Evolutionary conservation across 768 basidiomycete genomes (phyloP).

Genomic region (Tylopilus vinaceipallidus): DNA sequence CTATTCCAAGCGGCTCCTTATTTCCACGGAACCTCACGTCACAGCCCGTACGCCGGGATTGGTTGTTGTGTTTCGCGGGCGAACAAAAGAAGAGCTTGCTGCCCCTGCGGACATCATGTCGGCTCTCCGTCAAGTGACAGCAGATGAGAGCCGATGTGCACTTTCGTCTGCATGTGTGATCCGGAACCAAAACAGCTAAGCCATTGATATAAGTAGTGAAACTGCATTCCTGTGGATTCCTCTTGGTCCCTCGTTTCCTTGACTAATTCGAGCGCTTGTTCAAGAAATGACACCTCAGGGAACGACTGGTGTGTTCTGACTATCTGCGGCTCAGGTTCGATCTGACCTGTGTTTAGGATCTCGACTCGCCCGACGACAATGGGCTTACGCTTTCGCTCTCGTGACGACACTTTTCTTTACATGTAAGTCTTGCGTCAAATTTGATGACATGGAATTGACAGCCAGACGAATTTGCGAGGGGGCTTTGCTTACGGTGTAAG

Average conservation of each 20-base stretch:
- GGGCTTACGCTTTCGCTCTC: conserved; percentile 60
- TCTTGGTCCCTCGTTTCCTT: conserved; percentile 5
- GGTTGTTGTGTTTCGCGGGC: neutral
- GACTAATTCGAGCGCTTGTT: neutral
- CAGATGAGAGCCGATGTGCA: neutral
- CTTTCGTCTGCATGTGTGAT: neutral
- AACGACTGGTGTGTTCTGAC: conserved; percentile 38
- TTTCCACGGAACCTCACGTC: neutral
- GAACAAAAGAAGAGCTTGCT: neutral
- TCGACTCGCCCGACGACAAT: conserved; percentile 44
- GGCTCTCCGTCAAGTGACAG: neutral
- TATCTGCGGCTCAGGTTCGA: neutral
- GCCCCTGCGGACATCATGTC: neutral
- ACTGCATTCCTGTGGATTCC: neutral
- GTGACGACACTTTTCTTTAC: conserved; percentile 79
- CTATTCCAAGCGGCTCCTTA: conserved; percentile 2
- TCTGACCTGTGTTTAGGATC: conserved; percentile 22
- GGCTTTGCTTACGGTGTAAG: conserved; percentile 67
- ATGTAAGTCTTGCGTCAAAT: conserved; percentile 42
- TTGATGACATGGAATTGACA: neutral
- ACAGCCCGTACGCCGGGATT: neutral
- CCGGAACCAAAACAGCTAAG: neutral
- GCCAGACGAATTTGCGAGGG: conserved; percentile 36
- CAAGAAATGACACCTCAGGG: conserved; percentile 38
- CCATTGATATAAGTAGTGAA: conserved; percentile 14